phyloP scores from a whole-genome alignment of 768 basidiomycete species.

The Suillus bovinus region DNA sequence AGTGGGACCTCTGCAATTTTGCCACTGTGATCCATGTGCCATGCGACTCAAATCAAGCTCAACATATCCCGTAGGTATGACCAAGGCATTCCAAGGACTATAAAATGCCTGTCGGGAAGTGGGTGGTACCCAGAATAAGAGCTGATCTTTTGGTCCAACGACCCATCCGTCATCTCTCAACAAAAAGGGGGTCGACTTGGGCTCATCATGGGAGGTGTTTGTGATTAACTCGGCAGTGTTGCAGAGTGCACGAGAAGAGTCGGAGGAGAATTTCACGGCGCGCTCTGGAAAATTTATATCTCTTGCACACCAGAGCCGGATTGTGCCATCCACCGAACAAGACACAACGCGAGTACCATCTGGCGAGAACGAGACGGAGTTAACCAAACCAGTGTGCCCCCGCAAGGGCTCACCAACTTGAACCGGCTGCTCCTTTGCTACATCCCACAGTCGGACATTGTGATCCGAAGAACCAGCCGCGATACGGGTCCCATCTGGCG shows the following conservation, averaged over 20 bases:
- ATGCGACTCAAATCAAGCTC: slow-evolving; percentile 7
- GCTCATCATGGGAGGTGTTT: neutral
- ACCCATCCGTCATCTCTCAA: neutral
- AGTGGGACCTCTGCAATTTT: neutral
- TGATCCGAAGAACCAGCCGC: neutral
- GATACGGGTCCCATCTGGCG: neutral
- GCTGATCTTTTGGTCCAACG: neutral
- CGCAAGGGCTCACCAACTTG: neutral
- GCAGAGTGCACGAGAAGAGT: neutral
- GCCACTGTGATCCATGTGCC: slow-evolving; percentile 4
- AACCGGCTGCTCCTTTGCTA: neutral
- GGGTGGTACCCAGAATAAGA: neutral
- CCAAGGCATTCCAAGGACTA: neutral
- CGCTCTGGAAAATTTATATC: neutral
- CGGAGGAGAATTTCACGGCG: neutral
- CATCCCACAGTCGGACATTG: slow-evolving; percentile 2
- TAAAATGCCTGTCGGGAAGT: neutral
- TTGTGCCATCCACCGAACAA: neutral
- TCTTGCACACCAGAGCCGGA: slow-evolving; percentile 3
- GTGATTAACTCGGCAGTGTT: neutral
- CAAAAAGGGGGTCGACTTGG: neutral
- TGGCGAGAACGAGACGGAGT: slow-evolving; percentile 1
- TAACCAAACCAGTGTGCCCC: neutral
- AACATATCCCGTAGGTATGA: slow-evolving; percentile 2
- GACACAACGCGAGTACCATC: slow-evolving; percentile 1